phyloP scores from a whole-genome alignment of 1,284 basidiomycete genomes.

The Mycena sp. region DNA sequence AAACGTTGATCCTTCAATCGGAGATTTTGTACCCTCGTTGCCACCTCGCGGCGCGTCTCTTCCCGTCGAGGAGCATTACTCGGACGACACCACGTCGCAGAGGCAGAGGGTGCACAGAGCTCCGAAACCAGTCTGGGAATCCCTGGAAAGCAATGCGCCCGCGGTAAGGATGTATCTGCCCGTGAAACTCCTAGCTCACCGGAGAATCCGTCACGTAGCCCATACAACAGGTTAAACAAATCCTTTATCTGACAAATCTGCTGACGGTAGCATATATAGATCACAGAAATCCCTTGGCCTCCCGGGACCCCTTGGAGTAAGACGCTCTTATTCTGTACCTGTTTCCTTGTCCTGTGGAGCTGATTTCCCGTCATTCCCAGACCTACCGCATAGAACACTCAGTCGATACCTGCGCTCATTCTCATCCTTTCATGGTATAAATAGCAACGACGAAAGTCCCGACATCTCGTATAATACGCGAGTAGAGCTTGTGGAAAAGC shows the following conservation, averaged over 20 bases:
- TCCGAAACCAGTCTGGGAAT: constrained; percentile 55
- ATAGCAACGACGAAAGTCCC: constrained; percentile 51
- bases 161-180: constrained; percentile 39
- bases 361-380: constrained; percentile 23
- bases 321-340: not conserved
- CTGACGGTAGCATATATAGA: constrained; percentile 20
- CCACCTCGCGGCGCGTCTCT: constrained; percentile 42
- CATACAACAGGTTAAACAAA: constrained; percentile 29
- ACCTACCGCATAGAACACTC: constrained; percentile 40
- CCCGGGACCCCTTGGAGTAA: constrained; percentile 45
- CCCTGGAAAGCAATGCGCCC: constrained; percentile 53
- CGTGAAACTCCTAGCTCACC: not conserved
- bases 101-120: constrained; percentile 41
- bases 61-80: constrained; percentile 45
- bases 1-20: constrained; percentile 47
- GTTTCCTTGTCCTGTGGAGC: not conserved
- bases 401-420: constrained; percentile 45
- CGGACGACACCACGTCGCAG: constrained; percentile 36
- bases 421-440: constrained; percentile 51
- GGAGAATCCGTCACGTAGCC: constrained; percentile 25
- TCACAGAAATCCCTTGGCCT: constrained; percentile 49
- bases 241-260: not conserved
- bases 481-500: constrained; percentile 56
- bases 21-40: constrained; percentile 51
- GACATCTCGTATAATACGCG: constrained; percentile 57